phyloP scores from a whole-genome alignment of 2,329 filamentous ascomycete genomes.

The Ambrosiella xylebori region DNA sequence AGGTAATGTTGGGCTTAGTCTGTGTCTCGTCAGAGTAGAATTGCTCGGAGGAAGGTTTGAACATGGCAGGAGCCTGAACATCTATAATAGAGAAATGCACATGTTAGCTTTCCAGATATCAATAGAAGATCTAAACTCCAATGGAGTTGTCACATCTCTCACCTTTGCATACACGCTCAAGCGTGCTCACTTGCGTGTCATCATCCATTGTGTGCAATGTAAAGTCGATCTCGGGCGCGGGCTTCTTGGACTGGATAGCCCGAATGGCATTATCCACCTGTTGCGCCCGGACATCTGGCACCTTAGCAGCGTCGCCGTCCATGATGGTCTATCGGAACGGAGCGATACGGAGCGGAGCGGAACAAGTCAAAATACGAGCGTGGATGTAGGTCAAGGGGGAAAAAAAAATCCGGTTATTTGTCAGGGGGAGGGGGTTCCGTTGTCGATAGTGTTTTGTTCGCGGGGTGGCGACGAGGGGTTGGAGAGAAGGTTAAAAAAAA shows the following conservation, averaged over 20 bases:
- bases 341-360: neutral
- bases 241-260: slow-evolving; percentile 88
- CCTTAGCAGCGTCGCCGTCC: slow-evolving; percentile 28
- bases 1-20: slow-evolving; percentile 78
- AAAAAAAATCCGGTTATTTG: too few relatives aligned
- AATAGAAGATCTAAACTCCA: too few relatives aligned
- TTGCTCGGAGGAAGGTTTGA: slow-evolving; percentile 79
- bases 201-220: slow-evolving; percentile 98
- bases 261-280: slow-evolving; percentile 80
- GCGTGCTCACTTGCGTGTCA: slow-evolving; percentile 81
- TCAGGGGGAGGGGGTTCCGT: too few relatives aligned
- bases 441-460: too few relatives aligned
- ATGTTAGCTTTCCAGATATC: too few relatives aligned
- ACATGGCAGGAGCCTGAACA: slow-evolving; percentile 91
- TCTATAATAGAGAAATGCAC: slow-evolving; percentile 35
- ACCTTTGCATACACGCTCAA: slow-evolving; percentile 98
- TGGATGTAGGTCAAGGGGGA: neutral
- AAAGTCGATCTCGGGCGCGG: slow-evolving; percentile 94
- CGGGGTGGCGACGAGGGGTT: too few relatives aligned
- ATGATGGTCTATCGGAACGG: slow-evolving; percentile 18
- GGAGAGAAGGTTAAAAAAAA: too few relatives aligned
- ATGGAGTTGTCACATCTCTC: slow-evolving; percentile 17
- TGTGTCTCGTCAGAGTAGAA: slow-evolving; percentile 80
- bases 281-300: slow-evolving; percentile 33
- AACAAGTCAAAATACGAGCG: neutral